Evolutionary conservation across 2,329 filamentous ascomycete species (phyloP), one percentile per base, ranked within the genome.

Genomic region (Alternaria sp.): DNA sequence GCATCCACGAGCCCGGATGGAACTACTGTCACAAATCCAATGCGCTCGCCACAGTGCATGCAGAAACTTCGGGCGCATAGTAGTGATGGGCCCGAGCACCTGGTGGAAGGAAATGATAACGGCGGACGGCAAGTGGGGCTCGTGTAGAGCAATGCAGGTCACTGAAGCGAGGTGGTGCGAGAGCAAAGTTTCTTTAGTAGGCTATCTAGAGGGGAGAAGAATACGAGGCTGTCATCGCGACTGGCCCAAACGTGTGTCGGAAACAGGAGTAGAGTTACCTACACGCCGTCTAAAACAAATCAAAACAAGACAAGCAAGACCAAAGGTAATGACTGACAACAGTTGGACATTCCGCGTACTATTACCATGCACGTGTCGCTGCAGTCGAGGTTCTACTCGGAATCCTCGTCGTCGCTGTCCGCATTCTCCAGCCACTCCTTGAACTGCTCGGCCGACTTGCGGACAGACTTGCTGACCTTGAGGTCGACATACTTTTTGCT

Each of bases 401-500:
- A 75, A 43, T 76, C 73, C 59, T 75, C 71, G 32, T 72, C 70
- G 13, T 90, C 88, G 67, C 86, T 88, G 80, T 94, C 91, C 57
- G 94, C 94, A 81, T 91, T 93, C 63, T 71, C 67, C 62, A 98
- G 93, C 95, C 94, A 98, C 74, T 90, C 91, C 77, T 97, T 87
- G 88, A 99, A 99, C 68, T 92, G 90, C 85, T 96, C 92, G 57
- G 96, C 93, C 69, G 93, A 91, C 86, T 96, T 95, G 84, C 94
- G 93, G 67, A 98, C 93, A 87, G 96, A 97, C 87, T 93, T 95
- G 84, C 93, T 97, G 65, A 90, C 94, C 63, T 90, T 80, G 65
- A 96, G 82, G 79, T 98, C 95, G 73, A 96, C 92, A 80, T 98
- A 98, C 85, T 97, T 97, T 90, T 97, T 97, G 88, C 93, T 97